Evolutionary conservation across 2,329 filamentous ascomycete genomes (phyloP), one percentile per base, ranked within the genome.

Genomic region (Colletotrichum orbiculare): DNA sequence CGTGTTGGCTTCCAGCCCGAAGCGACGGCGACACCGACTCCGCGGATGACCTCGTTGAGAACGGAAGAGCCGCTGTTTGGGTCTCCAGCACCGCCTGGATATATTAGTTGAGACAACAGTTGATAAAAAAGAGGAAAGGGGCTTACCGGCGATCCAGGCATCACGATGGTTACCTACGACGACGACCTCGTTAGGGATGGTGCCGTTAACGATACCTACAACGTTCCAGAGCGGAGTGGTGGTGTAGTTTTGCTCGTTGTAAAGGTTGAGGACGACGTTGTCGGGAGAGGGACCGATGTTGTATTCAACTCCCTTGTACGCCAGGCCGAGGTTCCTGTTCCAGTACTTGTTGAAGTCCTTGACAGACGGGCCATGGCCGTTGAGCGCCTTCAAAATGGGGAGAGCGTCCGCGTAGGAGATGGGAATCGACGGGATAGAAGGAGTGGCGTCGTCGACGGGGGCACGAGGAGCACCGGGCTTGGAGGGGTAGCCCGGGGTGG

Each of bases 121-220:
- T 17, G 3, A n/a, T 25, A 12, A 33, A 46, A 13, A 25, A 10
- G 43, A 33, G 8, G 11, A 10, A 15, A 10, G n/a, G n/a, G 15
- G n/a, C 58, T 60, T 60, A 60, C 58, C 61, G 17, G 90, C 89
- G 71, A 95, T 90, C 93, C 93, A 96, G 0, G 94, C 92, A 77
- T 97, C 94, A 39, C 94, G 88, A 73, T 97, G 94, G 73, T 97
- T 97, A n/a, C 94, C 94, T 38, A 98, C 81, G 4, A 99, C 85
- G 49, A 99, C 83, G 1, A 97, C 93, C 73, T 97, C 94, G 71
- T 97, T 89, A 0, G 89, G 83, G 41, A 96, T 88, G 0, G 91
- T 91, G 9, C 95, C 96, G 71, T 97, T 97, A 75, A 99, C 92
- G 49, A 96, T 83, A 48, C 95, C 95, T 69, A 98, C 95, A 2